Evolutionary conservation across 164 flowering plant genomes (phyloP), one percentile per base, ranked within the genome.

Genomic region (Annona cherimola): DNA sequence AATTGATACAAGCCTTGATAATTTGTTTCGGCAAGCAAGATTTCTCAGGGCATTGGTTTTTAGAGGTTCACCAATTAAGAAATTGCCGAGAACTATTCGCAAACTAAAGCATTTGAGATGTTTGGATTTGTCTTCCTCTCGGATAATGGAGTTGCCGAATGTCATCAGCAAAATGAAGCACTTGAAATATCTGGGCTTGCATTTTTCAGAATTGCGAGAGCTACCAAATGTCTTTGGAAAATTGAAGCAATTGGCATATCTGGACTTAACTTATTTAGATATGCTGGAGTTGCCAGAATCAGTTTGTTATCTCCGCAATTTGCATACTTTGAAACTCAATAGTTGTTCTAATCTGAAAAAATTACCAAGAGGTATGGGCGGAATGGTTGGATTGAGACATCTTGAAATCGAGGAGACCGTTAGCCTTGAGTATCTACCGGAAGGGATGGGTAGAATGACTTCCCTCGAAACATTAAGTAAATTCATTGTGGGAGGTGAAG

Each of bases 71-170:
- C 6, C 41, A 9, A 18, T 72, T 66, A 5, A 50, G 20, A 61
- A 55, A 41, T 44, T 73, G 66, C 43, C 75, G 2, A 35, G 41
- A 6, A 57, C 75, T 3, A 39, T 73, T 26, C 44, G 35, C 5
- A 60, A 60, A 26, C 43, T 73, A 44, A 67, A 26, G 42, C 66
- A 43, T 42, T 61, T 73, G 5, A 60, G 66, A 67, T 68, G 66
- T 55, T 57, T 67, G 14, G 43, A 66, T 14, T 68, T 73, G 39
- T 66, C 66, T 26, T 1, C 43, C 5, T 40, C 71, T 2, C 1
- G 5, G 18, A 45, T 73, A 14, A 35, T 42, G 6, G 5, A 45
- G 55, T 40, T 73, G 35, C 75, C 86, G 11, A 16, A 72, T 44
- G 43, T 20, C 19, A 68, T 81, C 3, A 68, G 45, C 60, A 73